phyloP scores from a whole-genome alignment of 371 early-diverging fungal species.

The Batkoa obscura region DNA sequence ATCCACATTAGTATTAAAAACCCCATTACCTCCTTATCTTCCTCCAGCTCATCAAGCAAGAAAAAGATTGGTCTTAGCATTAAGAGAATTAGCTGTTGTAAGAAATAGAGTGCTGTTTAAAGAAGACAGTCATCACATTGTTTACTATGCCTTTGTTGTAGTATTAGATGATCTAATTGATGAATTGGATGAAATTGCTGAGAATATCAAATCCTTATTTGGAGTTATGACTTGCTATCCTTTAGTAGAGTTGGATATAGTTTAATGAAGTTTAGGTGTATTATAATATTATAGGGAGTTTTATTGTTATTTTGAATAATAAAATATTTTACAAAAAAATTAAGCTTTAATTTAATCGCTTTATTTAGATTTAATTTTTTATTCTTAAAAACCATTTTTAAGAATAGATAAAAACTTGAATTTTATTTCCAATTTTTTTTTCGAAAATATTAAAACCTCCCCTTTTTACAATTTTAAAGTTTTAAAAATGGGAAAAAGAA shows the following conservation, averaged over 20 bases:
- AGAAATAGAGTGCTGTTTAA: constrained; percentile 19
- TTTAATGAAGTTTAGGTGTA: too few relatives aligned
- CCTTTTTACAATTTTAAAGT: not conserved
- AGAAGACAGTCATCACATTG: constrained; percentile 38
- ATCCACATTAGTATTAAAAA: constrained; percentile 54
- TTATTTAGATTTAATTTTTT: too few relatives aligned
- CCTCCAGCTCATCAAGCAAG: constrained; percentile 43
- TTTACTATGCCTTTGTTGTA: constrained; percentile 61
- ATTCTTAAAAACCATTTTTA: too few relatives aligned
- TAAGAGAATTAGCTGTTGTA: constrained; percentile 25
- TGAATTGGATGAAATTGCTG: constrained; percentile 41
- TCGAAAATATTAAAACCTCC: too few relatives aligned
- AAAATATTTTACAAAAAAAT: too few relatives aligned
- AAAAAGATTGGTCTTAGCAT: constrained; percentile 18
- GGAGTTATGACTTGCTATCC: constrained; percentile 9
- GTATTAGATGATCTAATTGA: constrained; percentile 62
- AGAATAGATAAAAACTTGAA: too few relatives aligned
- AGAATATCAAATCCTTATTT: constrained; percentile 20
- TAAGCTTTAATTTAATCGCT: too few relatives aligned
- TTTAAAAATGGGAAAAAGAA: constrained; percentile 4
- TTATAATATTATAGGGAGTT: too few relatives aligned
- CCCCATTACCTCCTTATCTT: constrained; percentile 62
- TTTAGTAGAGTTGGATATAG: too few relatives aligned
- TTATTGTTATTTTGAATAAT: too few relatives aligned
- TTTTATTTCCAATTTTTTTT: too few relatives aligned